A percentile compares a stretch with the other conserved stretches of the same genome.
These are phyloP conservation scores for Vaccinium macrocarpon DNA, from an alignment of 148 eudicot species.

Conservation along the genomic window DNA sequence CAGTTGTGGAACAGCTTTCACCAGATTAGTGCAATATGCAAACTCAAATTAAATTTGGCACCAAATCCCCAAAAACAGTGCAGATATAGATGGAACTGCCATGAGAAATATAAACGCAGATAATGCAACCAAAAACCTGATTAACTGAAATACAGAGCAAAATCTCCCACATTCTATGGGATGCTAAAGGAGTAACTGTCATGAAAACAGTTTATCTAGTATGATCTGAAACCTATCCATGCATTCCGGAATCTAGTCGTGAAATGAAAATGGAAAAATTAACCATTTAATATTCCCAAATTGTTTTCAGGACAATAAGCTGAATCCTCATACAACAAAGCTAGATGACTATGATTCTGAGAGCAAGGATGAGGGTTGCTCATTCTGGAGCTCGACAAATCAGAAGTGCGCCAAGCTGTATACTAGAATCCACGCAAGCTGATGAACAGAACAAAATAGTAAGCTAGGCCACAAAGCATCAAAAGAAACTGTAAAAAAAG, in stretches of 20 bases:
- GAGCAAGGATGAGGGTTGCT: background rate
- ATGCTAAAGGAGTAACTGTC: background rate
- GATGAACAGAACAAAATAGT: conserved; percentile 17
- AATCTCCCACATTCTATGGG: conserved; percentile 10
- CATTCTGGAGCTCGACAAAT: conserved; percentile 23
- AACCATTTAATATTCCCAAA: background rate
- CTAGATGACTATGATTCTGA: background rate
- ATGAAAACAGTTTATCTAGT: conserved; percentile 2
- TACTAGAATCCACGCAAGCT: conserved; percentile 92
- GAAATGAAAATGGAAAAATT: background rate
- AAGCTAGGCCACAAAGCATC: background rate
- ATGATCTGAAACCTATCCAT: background rate
- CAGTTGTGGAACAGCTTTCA: background rate
- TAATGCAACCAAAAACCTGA: background rate
- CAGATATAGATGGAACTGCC: background rate
- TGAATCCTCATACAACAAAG: conserved; percentile 15
- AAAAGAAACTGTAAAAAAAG: conserved; percentile 1
- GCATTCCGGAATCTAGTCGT: background rate
- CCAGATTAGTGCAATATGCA: background rate
- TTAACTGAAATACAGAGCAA: background rate
- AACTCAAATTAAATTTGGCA: background rate
- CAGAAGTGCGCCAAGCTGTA: conserved; percentile 95
- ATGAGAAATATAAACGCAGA: background rate
- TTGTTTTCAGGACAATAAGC: background rate
- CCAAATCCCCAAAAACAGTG: background rate